Conservation (phyloP, 208 protist genomes). For the Trypanosoma melophagium region DNA sequence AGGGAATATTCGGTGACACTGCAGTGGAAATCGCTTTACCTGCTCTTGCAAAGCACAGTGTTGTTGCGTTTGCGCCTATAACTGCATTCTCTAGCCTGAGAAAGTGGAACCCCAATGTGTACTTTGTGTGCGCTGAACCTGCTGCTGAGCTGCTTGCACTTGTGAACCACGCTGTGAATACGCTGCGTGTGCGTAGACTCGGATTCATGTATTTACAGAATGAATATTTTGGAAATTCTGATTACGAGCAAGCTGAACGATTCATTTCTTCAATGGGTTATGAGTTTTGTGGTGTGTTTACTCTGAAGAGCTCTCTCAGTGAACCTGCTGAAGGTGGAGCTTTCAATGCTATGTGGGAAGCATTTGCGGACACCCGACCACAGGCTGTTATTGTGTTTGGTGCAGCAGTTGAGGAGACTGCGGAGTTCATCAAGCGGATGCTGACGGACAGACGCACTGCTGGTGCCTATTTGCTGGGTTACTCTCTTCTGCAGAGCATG, state of each 20-base stretch:
- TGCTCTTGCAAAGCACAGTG: neutral
- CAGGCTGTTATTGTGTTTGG: slow-evolving; percentile 29
- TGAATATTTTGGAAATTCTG: slow-evolving; percentile 33
- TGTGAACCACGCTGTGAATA: slow-evolving; percentile 20
- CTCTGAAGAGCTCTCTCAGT: slow-evolving; percentile 5
- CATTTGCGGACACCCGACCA: slow-evolving; percentile 16
- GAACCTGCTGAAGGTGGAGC: neutral
- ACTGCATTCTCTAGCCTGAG: slow-evolving; percentile 40
- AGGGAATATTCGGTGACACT: slow-evolving; percentile 33
- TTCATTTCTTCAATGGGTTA: slow-evolving; percentile 25
- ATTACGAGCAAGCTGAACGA: slow-evolving; percentile 24
- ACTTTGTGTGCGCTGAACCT: slow-evolving; percentile 47
- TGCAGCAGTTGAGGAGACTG: neutral
- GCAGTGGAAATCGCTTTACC: neutral
- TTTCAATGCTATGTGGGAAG: slow-evolving; percentile 19
- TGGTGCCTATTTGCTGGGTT: slow-evolving; percentile 12
- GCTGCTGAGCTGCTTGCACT: slow-evolving; percentile 17
- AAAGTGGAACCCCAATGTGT: slow-evolving; percentile 34
- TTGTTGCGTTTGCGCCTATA: slow-evolving; percentile 31
- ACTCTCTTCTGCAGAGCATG: slow-evolving; percentile 1
- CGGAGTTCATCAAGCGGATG: slow-evolving; percentile 19
- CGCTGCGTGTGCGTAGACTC: slow-evolving; percentile 15
- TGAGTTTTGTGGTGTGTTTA: slow-evolving; percentile 26
- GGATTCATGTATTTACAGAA: slow-evolving; percentile 55
- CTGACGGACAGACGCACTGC: no score